Evolutionary conservation across 2,329 filamentous ascomycete species (phyloP).

Genomic region (Epichloe uncinata): DNA sequence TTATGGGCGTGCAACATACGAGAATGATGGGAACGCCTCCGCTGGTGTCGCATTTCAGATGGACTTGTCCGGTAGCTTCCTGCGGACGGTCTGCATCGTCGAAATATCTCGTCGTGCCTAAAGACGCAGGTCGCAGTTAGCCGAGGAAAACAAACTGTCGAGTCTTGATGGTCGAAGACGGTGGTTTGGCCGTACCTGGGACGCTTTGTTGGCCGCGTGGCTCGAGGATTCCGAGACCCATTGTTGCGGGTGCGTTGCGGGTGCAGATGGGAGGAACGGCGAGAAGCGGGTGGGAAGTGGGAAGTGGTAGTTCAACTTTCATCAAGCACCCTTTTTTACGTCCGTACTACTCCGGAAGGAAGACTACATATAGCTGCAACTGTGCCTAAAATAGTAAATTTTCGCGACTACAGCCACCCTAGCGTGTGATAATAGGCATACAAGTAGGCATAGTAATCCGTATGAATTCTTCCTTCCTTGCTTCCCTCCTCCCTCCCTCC

Average conservation of each 20-base stretch:
- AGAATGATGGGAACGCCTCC: conserved; percentile 61
- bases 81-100: conserved; percentile 41
- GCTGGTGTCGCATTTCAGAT: conserved; percentile 59
- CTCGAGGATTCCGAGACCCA: conserved; percentile 56
- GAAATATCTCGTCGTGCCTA: conserved; percentile 53
- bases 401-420: no score
- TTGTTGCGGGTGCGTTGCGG: conserved; percentile 7
- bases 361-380: no score
- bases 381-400: no score
- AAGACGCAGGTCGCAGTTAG: conserved; percentile 2
- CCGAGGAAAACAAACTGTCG: neutral
- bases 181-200: conserved; percentile 46
- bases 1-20: conserved; percentile 31
- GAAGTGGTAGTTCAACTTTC: neutral
- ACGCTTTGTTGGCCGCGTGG: conserved; percentile 53
- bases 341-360: no score
- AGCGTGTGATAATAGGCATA: no score
- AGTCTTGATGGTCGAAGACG: no score
- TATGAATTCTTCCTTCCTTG: no score
- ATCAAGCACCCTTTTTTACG: no score
- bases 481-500: no score
- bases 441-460: no score
- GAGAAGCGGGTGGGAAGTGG: neutral
- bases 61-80: conserved; percentile 25
- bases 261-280: neutral